Evolutionary conservation across 2,329 filamentous ascomycete species (phyloP), one percentile per base, ranked within the genome.

Genomic region (Cercospora sojina): DNA sequence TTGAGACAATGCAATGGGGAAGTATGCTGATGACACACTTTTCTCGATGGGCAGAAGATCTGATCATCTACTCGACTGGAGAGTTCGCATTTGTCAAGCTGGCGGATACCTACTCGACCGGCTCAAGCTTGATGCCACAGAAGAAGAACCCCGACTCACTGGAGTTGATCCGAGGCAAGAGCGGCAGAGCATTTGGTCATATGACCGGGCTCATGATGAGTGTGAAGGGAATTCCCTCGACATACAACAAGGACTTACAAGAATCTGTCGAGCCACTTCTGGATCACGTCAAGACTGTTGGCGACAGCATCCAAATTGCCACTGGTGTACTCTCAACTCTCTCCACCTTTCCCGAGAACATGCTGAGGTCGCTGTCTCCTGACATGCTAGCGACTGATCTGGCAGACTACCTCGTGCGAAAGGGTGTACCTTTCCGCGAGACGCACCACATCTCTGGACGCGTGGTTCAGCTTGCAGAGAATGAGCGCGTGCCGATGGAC

Each of bases 171-270:
- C 86, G 91, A n/a, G 91, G 91, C 61, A 93, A 93, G 82, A 83
- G 85, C 31, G 91, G 91, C 1, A 85, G 90, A 66, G 86, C 88
- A 3, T 94, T 96, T 75, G 92, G 92, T 27, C 89, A 92, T 70
- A 91, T 94, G 87, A 86, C 90, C 5, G 91, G 91, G 41, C 80
- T 95, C 70, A 92, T 92, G 85, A 89, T 88, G 81, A 91, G 88
- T 41, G 84, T 89, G 78, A 90, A 90, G 79, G 90, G 90, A 64
- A 86, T 95, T 29, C 91, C 91, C 1, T 90, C 86, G 51, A 92
- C 90, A 3, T 96, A 96, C 83, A 94, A 96, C 83, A 96, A 96
- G 80, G 92, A 96, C 78, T 80, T 96, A n/a, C 92, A 97, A 80
- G 92, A 96, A 80, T 90, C 87, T 66, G 89, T 91, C 68, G 90